A percentile compares a stretch with the other conserved stretches of the same genome.
Conservation (phyloP, 495 filamentous ascomycete species). For the Tuber melanosporum region DNA sequence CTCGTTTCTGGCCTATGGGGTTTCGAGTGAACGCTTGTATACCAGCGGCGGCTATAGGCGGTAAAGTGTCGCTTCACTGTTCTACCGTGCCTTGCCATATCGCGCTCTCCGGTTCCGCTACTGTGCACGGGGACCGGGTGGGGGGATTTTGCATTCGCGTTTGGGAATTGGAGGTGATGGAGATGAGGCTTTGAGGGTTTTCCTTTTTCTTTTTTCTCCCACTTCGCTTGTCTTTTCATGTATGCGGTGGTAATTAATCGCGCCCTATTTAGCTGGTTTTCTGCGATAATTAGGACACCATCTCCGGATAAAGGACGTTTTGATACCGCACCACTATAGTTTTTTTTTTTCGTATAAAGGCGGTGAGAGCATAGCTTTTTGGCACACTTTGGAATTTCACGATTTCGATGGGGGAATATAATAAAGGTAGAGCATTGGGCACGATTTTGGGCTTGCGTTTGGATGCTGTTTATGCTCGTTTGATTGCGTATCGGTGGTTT, state of each 20-base stretch:
- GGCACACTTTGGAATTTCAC: background rate
- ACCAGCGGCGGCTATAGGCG: background rate
- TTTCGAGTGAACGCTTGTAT: background rate
- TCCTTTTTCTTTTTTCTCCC: background rate
- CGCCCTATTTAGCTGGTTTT: background rate
- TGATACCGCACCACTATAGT: background rate
- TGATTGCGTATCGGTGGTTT: background rate
- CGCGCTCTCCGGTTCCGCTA: too few species aligned
- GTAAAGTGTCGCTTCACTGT: background rate
- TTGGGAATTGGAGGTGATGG: background rate
- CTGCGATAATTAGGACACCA: background rate
- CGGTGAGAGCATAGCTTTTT: background rate
- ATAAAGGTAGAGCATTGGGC: background rate
- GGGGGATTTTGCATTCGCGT: background rate
- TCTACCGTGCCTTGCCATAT: background rate
- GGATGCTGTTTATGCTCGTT: background rate
- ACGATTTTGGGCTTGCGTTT: slow-evolving; percentile 1
- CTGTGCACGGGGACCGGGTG: background rate
- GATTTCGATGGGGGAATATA: background rate
- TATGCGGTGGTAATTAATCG: background rate
- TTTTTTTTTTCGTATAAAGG: background rate
- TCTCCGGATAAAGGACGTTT: background rate
- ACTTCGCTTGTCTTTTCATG: too few species aligned
- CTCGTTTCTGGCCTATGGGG: background rate
- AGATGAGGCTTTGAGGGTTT: background rate